Base-by-base conservation (phyloP, 2,329 filamentous ascomycete species). In the Fusarium tuaranense region DNA sequence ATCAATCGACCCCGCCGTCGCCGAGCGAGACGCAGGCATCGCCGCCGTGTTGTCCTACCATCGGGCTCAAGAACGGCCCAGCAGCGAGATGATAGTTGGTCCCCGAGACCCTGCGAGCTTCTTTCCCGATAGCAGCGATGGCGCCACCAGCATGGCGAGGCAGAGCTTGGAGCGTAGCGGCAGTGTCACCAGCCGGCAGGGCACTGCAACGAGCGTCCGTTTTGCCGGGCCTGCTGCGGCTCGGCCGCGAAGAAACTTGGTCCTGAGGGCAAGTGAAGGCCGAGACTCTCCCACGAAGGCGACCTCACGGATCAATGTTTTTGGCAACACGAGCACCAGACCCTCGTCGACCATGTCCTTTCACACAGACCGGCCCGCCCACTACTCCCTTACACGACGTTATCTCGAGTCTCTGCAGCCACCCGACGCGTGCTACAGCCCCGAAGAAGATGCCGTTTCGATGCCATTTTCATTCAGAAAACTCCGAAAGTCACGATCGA, bases 11-110 rank as follows among this genome's bases (percentile, higher is more conserved):
- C 87, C 87, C 2, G 81, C 80, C 13, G 80, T 83, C 5, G 88
- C 88, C 3, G 86, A 88, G 59, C 85, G 89, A 64, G 89, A 93
- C 80, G 92, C 92, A 9, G 87, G 90, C 44, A 86, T 88, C 44
- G 92, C 92, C 25, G 92, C 92, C 9, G 83, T 85, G 38, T 84
- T 91, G 76, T 92, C 92, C 2, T 93, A 89, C 78, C 80, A 83
- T 8, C 85, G 88, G 69, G 88, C 88, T n/a, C 84, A 84, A 64
- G 83, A 84, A 39, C 83, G 84, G 14, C 82, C 67, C 5, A 72
- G 55, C 3, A 46, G 51, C 5, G 75, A 78, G 30, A 71, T 74
- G 59, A 57, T 69, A 58, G 13, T 25, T 13, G 32, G 72, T 22
- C 70, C 68, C 13, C 63, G 65, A 22, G 69, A 84, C 82, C 80